phyloP scores from a whole-genome alignment of 2,329 filamentous ascomycete genomes.

The Exophiala mesophila region DNA sequence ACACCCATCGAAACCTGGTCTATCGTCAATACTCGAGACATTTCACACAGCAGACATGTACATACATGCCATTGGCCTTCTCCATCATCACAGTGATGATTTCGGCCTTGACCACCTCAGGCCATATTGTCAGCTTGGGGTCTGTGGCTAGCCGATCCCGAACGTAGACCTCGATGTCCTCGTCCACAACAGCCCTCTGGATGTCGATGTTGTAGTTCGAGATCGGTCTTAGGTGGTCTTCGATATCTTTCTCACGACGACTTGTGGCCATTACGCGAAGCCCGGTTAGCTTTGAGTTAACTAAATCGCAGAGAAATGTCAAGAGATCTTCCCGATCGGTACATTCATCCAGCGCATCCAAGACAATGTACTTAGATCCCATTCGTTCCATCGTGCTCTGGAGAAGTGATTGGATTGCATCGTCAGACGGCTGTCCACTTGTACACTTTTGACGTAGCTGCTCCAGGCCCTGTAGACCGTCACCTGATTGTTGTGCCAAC shows the following conservation, averaged over 20 bases:
- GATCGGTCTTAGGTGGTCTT: slow-evolving; percentile 9
- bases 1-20: slow-evolving; percentile 28
- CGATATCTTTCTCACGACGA: slow-evolving; percentile 17
- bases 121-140: slow-evolving; percentile 11
- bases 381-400: neutral
- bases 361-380: slow-evolving; percentile 11
- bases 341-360: slow-evolving; percentile 24
- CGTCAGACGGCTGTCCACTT: slow-evolving; percentile 1
- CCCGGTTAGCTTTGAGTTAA: slow-evolving; percentile 1
- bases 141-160: slow-evolving; percentile 12
- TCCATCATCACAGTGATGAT: slow-evolving; percentile 28
- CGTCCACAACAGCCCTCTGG: slow-evolving; percentile 15
- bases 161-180: slow-evolving; percentile 19
- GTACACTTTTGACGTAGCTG: neutral
- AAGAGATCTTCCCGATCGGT: slow-evolving; percentile 11
- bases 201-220: slow-evolving; percentile 5
- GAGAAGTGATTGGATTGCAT: slow-evolving; percentile 3
- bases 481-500: neutral
- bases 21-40: neutral
- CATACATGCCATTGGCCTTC: slow-evolving; percentile 22
- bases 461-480: neutral
- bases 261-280: slow-evolving; percentile 19
- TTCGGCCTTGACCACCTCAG: slow-evolving; percentile 6
- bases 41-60: neutral
- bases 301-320: slow-evolving; percentile 6